phyloP scores from a whole-genome alignment of 1,139 yeast genomes.

The Kluyveromyces marxianus region DNA sequence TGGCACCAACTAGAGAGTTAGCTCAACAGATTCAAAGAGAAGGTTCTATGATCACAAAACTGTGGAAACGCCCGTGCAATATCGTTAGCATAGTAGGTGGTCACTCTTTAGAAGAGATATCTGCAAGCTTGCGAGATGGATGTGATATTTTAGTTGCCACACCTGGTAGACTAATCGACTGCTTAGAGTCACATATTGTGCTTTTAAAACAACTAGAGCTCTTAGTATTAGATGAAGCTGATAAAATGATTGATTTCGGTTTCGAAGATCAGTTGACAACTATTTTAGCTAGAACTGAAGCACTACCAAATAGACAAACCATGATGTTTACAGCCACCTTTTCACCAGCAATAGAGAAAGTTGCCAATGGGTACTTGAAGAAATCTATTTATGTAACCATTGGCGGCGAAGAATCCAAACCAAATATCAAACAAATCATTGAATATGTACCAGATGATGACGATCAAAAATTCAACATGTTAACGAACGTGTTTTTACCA shows the following conservation, averaged over 20 bases:
- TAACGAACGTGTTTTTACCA: conserved; percentile 14
- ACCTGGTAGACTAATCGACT: conserved; percentile 83
- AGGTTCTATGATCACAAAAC: conserved; percentile 44
- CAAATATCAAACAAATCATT: conserved; percentile 24
- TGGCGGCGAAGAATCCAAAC: conserved; percentile 57
- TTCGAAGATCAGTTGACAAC: conserved; percentile 72
- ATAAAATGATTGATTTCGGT: conserved; percentile 91
- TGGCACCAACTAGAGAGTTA: conserved; percentile 92
- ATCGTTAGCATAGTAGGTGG: conserved; percentile 83
- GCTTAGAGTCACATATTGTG: conserved; percentile 59
- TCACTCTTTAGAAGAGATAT: conserved; percentile 71
- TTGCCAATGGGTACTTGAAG: conserved; percentile 54
- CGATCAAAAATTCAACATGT: conserved; percentile 13
- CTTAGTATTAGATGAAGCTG: conserved; percentile 86
- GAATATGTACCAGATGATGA: conserved; percentile 55
- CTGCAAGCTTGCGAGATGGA: conserved; percentile 51
- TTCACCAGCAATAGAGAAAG: conserved; percentile 61
- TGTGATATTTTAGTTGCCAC: conserved; percentile 86
- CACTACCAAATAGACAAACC: conserved; percentile 41
- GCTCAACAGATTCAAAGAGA: conserved; percentile 78
- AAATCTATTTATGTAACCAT: conserved; percentile 60
- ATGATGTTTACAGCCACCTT: conserved; percentile 95
- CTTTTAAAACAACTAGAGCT: conserved; percentile 56
- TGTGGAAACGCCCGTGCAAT: conserved; percentile 34
- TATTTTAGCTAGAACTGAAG: conserved; percentile 45